These are phyloP conservation scores for Senna tora DNA, from an alignment of 306 rosid genomes.

Conservation along the genomic window DNA sequence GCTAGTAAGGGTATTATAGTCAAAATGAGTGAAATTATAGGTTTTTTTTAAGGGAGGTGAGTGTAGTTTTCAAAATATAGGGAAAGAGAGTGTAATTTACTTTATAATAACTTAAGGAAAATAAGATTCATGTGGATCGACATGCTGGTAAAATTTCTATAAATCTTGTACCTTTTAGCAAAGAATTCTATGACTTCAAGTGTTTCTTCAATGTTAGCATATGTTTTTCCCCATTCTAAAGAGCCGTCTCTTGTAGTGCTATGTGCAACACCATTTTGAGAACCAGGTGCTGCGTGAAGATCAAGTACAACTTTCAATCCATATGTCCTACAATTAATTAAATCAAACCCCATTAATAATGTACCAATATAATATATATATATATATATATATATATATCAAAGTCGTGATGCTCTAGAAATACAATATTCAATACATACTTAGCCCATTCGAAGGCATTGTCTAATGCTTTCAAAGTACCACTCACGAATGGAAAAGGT, in stretches of 20 bases:
- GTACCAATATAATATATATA: not conserved
- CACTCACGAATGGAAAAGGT: too few relatives aligned
- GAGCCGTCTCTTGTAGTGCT: constrained; percentile 72
- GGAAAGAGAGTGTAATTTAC: too few relatives aligned
- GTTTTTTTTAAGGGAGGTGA: too few relatives aligned
- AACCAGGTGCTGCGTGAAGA: constrained; percentile 84
- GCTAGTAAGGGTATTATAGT: too few relatives aligned
- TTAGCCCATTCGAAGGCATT: constrained; percentile 75
- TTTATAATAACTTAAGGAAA: too few relatives aligned
- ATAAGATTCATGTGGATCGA: too few relatives aligned
- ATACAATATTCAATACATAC: constrained; percentile 48
- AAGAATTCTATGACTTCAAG: constrained; percentile 67
- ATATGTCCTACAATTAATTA: constrained; percentile 60
- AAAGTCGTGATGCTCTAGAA: too few relatives aligned
- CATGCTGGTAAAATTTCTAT: too few relatives aligned
- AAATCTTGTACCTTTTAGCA: constrained; percentile 78
- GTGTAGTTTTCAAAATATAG: too few relatives aligned
- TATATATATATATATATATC: too few relatives aligned
- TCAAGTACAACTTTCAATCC: constrained; percentile 69
- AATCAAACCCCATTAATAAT: not conserved
- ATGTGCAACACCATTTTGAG: constrained; percentile 69
- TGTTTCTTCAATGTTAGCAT: constrained; percentile 59
- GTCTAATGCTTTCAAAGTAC: constrained; percentile 68
- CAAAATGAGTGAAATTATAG: too few relatives aligned
- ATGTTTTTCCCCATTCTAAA: too few relatives aligned